These are phyloP conservation scores for Cercis canadensis DNA, from an alignment of 306 rosid species.

Conservation along the genomic window DNA sequence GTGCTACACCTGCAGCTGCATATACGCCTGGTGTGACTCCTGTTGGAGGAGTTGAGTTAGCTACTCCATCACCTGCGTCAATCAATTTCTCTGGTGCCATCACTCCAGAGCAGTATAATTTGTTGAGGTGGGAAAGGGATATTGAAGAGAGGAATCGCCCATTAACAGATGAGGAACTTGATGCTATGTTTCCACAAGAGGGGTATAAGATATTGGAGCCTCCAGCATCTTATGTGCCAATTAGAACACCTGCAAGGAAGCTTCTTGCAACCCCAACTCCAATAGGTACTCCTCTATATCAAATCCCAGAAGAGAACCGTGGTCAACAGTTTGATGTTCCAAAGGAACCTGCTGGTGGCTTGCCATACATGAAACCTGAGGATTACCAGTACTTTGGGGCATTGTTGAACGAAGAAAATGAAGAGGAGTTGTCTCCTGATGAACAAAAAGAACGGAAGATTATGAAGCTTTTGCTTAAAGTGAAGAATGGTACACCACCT, in stretches of 20 bases:
- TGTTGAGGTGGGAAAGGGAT: constrained; percentile 82
- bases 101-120: constrained; percentile 77
- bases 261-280: constrained; percentile 76
- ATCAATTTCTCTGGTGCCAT: constrained; percentile 64
- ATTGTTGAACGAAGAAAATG: constrained; percentile 72
- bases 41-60: constrained; percentile 70
- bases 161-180: constrained; percentile 76
- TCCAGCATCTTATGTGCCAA: constrained; percentile 65
- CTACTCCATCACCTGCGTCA: constrained; percentile 71
- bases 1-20: constrained; percentile 71
- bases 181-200: constrained; percentile 77
- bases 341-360: constrained; percentile 69
- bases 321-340: constrained; percentile 86
- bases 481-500: constrained; percentile 79
- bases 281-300: constrained; percentile 66
- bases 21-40: constrained; percentile 81
- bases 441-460: constrained; percentile 83
- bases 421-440: constrained; percentile 72
- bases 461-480: constrained; percentile 80
- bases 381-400: constrained; percentile 81
- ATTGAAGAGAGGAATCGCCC: constrained; percentile 82
- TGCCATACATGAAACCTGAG: constrained; percentile 83
- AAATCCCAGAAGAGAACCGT: constrained; percentile 80
- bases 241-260: constrained; percentile 82
- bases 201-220: constrained; percentile 81